phyloP scores from a whole-genome alignment of 176 grass and related monocot species.

The Lolium rigidum region DNA sequence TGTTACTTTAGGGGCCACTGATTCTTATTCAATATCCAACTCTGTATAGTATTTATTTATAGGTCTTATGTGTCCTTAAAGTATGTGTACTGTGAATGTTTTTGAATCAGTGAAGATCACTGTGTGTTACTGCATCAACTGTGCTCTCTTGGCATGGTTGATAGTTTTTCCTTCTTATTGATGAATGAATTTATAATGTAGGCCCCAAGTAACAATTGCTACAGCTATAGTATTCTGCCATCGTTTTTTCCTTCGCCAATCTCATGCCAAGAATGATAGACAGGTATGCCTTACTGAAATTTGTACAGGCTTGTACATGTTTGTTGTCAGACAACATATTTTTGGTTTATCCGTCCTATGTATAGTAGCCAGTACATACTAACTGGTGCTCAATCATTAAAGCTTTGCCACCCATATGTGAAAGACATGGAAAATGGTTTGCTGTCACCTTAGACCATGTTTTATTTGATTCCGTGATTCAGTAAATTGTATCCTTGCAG shows the following conservation, averaged over 20 bases:
- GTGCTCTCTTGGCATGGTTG: slow-evolving; percentile 21
- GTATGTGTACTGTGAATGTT: slow-evolving; percentile 8
- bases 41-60: background rate
- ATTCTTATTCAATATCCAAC: background rate
- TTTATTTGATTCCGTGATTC: background rate
- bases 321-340: background rate
- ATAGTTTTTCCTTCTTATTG: background rate
- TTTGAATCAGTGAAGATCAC: background rate
- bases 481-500: background rate
- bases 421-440: slow-evolving; percentile 21
- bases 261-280: slow-evolving; percentile 86
- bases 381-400: background rate
- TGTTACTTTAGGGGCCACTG: slow-evolving; percentile 18
- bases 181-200: slow-evolving; percentile 40
- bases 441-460: background rate
- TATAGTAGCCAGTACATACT: background rate
- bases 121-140: slow-evolving; percentile 6
- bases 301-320: background rate
- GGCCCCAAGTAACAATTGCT: slow-evolving; percentile 87
- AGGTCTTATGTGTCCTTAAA: background rate
- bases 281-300: slow-evolving; percentile 61
- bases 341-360: background rate
- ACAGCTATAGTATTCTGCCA: slow-evolving; percentile 92
- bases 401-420: background rate
- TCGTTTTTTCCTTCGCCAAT: slow-evolving; percentile 90